Base-by-base conservation (phyloP, 805 yeast genomes). In the Nakazawaea wyomingensis region DNA sequence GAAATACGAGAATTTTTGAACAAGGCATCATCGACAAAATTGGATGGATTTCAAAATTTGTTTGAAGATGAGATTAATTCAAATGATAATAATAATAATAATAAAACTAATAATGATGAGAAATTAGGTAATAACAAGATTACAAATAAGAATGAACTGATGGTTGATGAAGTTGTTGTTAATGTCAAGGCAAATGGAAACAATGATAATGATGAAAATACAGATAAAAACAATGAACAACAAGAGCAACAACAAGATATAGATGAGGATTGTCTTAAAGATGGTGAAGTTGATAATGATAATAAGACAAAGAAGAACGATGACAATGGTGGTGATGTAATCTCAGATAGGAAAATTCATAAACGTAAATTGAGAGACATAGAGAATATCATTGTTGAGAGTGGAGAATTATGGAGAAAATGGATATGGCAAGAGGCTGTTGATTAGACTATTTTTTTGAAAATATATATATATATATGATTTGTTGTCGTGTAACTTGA, bases 361-460 rank as follows among this genome's bases (percentile, higher is more conserved):
- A 34, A 40, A 21, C 36, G 29, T 20, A 32, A 39, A 6, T 41
- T 44, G 38, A 50, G 67, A 46, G 87, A 84, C 50, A 82, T 87
- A 57, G 89, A 85, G 54, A 82, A 81, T 50, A 71, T 87, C 22
- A 71, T 86, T 34, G 65, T 68, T 43, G 90, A 82, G 57, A 90
- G 95, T 2, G 95, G 96, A 26, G 95, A 87, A 54, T 68, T 85
- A 34, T 87, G 95, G 95, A 69, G 96, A 50, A 82, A 80, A 53
- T 85, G 91, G 86, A 64, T 85, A 31, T 85, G 78, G 71, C 62
- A 67, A 45, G 85, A 79, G 56, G 64, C 74, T 51, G 68, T 72
- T 52, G 83, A 78, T 16, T 35, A 26, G 17, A 24, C 6, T 29
- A 29, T 29, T 10, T 29, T 6, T 32, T 7, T 32, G 3, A 14